Base-by-base conservation (phyloP, 345 rosid species). In the Physaria fendleri region DNA sequence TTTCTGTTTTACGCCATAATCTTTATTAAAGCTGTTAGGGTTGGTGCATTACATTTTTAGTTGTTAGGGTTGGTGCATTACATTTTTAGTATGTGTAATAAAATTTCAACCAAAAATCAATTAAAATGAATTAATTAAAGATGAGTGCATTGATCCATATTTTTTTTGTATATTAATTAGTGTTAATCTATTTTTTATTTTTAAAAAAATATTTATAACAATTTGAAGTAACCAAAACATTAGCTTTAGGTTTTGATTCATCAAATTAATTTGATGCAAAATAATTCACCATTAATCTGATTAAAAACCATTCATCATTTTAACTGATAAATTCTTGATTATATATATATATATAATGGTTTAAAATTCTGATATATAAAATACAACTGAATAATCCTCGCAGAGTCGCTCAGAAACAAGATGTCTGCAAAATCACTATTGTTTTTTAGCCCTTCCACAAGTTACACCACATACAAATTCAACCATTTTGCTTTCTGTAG, bases 11-110 rank as follows among this genome's bases (percentile, higher is more conserved):
- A n/a, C n/a, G n/a, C n/a, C n/a, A n/a, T n/a, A n/a, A n/a, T n/a
- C n/a, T n/a, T n/a, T n/a, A n/a, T n/a, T n/a, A n/a, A n/a, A n/a
- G n/a, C n/a, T n/a, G n/a, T n/a, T n/a, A n/a, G n/a, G n/a, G n/a
- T 42, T 33, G 20, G 59, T 68, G 54, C 55, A 35, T 59, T 68
- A 20, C 73, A 60, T 68, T 51, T 23, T 13, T n/a, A n/a, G n/a
- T n/a, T n/a, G n/a, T n/a, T n/a, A n/a, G n/a, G n/a, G n/a, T 42
- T 33, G 20, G 59, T 68, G 54, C 55, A 35, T 59, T 68, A 20
- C 73, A 60, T 68, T 51, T 23, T 13, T n/a, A n/a, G n/a, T n/a
- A n/a, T n/a, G n/a, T n/a, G n/a, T n/a, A n/a, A n/a, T n/a, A n/a
- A n/a, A n/a, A n/a, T n/a, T n/a, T n/a, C n/a, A n/a, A n/a, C n/a